Conservation (phyloP, 2,329 filamentous ascomycete species). For the Albifimbria verrucaria region DNA sequence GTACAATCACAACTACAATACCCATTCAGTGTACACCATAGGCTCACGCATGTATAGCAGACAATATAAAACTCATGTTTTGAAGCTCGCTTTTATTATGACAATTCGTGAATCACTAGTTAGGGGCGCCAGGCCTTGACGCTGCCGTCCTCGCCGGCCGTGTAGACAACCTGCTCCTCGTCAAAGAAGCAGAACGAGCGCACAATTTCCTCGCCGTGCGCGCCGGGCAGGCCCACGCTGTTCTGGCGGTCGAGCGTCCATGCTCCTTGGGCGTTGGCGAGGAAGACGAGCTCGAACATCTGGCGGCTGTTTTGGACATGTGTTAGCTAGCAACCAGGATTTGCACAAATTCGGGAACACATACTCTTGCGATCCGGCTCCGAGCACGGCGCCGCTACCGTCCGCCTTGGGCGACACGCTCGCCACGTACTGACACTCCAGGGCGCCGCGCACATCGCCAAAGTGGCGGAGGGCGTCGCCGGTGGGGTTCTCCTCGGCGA, state of each 20-base stretch:
- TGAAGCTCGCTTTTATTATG: too few relatives aligned
- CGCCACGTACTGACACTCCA: conserved; percentile 72
- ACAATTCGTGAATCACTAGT: conserved; percentile 2
- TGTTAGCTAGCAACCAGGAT: background rate
- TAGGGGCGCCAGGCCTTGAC: conserved; percentile 53
- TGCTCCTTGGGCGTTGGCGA: conserved; percentile 38
- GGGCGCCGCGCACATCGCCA: conserved; percentile 64
- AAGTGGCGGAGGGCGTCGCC: conserved; percentile 56
- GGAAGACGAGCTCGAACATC: conserved; percentile 58
- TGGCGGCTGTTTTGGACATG: conserved; percentile 38
- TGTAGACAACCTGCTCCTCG: conserved; percentile 55
- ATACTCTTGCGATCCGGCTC: conserved; percentile 66
- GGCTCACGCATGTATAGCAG: too few relatives aligned
- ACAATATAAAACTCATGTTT: too few relatives aligned
- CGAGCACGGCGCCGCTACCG: conserved; percentile 57
- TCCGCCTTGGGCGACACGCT: conserved; percentile 61
- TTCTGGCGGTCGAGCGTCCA: conserved; percentile 56
- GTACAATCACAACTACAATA: too few relatives aligned
- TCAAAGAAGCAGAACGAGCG: conserved; percentile 63
- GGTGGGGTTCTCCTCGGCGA: conserved; percentile 60
- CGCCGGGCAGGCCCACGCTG: conserved; percentile 58
- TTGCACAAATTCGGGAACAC: conserved; percentile 29
- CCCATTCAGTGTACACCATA: too few relatives aligned
- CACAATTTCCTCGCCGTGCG: conserved; percentile 62
- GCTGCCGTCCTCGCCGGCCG: conserved; percentile 55